Evolutionary conservation across 148 eudicot species (phyloP).

Genomic region (Agrostemma githago): DNA sequence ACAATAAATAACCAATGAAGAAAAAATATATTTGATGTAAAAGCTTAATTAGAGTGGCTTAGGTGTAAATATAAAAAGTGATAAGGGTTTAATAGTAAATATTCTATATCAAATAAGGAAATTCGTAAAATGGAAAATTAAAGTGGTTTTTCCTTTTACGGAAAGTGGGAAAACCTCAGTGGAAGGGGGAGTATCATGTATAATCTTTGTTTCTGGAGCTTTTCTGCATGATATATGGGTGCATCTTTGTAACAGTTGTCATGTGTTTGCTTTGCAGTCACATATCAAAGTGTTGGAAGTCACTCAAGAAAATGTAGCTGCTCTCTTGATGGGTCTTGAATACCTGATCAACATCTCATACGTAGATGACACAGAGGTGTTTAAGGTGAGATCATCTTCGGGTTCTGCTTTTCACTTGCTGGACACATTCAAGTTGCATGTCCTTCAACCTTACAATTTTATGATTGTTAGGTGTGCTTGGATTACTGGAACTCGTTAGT

Average conservation of each 20-base stretch:
- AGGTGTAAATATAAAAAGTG: no score
- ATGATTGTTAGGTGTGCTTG: slow-evolving; percentile 71
- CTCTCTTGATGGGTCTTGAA: slow-evolving; percentile 75
- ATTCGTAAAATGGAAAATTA: no score
- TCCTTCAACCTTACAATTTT: neutral
- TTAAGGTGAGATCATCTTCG: slow-evolving; percentile 50
- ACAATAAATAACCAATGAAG: no score
- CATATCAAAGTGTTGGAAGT: slow-evolving; percentile 88
- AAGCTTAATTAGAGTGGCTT: no score
- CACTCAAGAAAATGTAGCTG: slow-evolving; percentile 64
- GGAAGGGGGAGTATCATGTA: neutral
- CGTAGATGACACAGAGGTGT: slow-evolving; percentile 98
- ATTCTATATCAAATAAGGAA: no score
- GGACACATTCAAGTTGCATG: neutral
- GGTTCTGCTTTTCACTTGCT: neutral
- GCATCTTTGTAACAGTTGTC: neutral
- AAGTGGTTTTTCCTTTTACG: no score
- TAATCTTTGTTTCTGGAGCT: neutral
- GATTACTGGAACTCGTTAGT: slow-evolving; percentile 96
- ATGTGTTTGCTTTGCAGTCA: slow-evolving; percentile 43
- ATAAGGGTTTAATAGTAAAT: no score
- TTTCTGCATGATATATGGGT: neutral
- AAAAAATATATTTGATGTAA: no score
- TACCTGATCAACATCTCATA: slow-evolving; percentile 87
- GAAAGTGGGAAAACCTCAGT: no score